These are phyloP conservation scores for Chalara sp. DNA, from an alignment of 2,329 filamentous ascomycete genomes.

Conservation along the genomic window DNA sequence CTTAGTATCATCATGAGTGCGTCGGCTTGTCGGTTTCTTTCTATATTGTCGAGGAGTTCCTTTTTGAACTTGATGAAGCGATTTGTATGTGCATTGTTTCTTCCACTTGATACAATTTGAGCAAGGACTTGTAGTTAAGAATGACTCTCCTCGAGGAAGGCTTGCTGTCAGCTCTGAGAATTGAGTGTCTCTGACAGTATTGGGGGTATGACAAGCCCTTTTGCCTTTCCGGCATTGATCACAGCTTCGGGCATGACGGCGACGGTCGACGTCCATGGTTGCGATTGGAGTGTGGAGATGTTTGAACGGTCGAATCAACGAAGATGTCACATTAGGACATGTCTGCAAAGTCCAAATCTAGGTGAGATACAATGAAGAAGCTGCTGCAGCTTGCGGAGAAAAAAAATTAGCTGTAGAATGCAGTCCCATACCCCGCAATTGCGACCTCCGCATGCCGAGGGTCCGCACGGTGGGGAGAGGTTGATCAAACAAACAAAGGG, in stretches of 20 bases:
- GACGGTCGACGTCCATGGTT: not conserved
- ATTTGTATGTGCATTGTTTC: slow-evolving; percentile 10
- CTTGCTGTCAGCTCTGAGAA: not conserved
- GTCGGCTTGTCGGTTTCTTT: not conserved
- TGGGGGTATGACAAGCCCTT: slow-evolving; percentile 35
- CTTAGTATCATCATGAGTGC: not conserved
- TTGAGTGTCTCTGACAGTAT: slow-evolving; percentile 6
- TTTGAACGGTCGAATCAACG: too few species aligned
- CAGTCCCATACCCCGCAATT: too few species aligned
- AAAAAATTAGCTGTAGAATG: too few species aligned
- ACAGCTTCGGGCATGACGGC: slow-evolving; percentile 35
- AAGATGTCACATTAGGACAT: too few species aligned
- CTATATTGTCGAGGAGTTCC: not conserved
- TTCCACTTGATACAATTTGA: slow-evolving; percentile 9
- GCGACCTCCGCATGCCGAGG: too few species aligned
- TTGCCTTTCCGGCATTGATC: slow-evolving; percentile 40
- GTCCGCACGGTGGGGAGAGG: too few species aligned
- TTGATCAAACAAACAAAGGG: too few species aligned
- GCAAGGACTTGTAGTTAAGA: not conserved
- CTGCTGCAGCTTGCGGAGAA: too few species aligned
- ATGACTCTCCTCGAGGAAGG: not conserved
- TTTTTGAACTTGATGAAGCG: slow-evolving; percentile 1
- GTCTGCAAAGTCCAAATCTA: too few species aligned
- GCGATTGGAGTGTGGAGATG: too few species aligned
- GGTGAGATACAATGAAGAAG: too few species aligned